Evolutionary conservation across 2,329 filamentous ascomycete species (phyloP).

Genomic region (Aotearoamyces nothofagi): DNA sequence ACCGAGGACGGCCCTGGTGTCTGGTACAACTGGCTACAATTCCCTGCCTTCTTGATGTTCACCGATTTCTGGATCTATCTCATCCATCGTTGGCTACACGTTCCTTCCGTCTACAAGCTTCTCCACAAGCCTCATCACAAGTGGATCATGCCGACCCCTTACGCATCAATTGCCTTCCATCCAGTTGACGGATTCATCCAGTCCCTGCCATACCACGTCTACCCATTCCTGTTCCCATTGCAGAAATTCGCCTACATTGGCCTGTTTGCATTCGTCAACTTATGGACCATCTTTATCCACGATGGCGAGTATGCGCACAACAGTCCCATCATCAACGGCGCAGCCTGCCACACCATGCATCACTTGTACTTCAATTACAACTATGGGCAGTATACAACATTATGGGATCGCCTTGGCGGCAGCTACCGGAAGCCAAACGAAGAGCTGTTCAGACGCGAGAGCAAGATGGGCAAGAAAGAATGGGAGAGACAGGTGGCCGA

Average conservation of each 20-base stretch:
- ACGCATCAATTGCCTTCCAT: slow-evolving; percentile 87
- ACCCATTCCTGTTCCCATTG: slow-evolving; percentile 82
- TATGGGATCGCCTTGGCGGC: slow-evolving; percentile 78
- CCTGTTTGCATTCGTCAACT: slow-evolving; percentile 84
- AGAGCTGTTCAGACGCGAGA: slow-evolving; percentile 70
- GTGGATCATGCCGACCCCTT: slow-evolving; percentile 98
- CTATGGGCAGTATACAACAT: slow-evolving; percentile 86
- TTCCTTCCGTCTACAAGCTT: slow-evolving; percentile 67
- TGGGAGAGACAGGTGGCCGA: slow-evolving; percentile 71
- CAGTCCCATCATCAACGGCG: slow-evolving; percentile 83
- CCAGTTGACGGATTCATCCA: slow-evolving; percentile 83
- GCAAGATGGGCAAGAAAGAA: slow-evolving; percentile 62
- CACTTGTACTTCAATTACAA: slow-evolving; percentile 83
- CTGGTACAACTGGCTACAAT: slow-evolving; percentile 70
- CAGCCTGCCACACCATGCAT: slow-evolving; percentile 87
- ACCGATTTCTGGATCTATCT: slow-evolving; percentile 87
- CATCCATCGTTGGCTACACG: slow-evolving; percentile 77
- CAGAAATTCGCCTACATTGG: slow-evolving; percentile 80
- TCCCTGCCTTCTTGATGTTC: slow-evolving; percentile 76
- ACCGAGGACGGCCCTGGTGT: slow-evolving; percentile 57
- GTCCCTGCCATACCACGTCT: slow-evolving; percentile 82
- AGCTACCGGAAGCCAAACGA: slow-evolving; percentile 78
- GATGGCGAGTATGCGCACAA: slow-evolving; percentile 91
- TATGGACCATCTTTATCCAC: slow-evolving; percentile 94
- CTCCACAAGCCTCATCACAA: slow-evolving; percentile 98